phyloP scores from a whole-genome alignment of 768 basidiomycete genomes.

The Kondoa subrosea region DNA sequence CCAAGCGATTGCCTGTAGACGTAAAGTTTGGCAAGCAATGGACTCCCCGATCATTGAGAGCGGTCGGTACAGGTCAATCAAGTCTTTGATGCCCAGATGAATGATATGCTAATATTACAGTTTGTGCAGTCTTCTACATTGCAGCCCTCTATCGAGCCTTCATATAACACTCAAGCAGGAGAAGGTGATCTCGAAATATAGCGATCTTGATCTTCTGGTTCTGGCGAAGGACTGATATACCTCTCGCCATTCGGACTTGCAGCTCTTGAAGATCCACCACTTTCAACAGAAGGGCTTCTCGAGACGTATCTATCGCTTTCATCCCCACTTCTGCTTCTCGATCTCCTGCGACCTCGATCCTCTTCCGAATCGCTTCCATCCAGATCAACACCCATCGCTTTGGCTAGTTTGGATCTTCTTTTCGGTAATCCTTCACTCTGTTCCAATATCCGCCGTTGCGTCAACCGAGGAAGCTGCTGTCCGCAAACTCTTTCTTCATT shows the following conservation, averaged over 20 bases:
- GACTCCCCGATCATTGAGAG: not conserved
- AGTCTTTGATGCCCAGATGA: too few species aligned
- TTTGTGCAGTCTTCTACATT: too few species aligned
- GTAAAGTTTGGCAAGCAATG: not conserved
- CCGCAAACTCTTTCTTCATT: constrained; percentile 88
- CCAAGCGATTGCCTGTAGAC: not conserved
- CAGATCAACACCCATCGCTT: constrained; percentile 43
- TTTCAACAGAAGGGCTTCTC: not conserved
- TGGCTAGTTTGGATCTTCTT: constrained; percentile 66
- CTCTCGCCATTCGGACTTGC: not conserved
- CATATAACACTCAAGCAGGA: not conserved
- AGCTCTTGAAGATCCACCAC: not conserved
- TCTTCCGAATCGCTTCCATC: too few species aligned
- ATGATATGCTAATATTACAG: too few species aligned
- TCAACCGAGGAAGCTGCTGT: constrained; percentile 78
- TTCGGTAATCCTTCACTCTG: constrained; percentile 79
- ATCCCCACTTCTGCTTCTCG: not conserved
- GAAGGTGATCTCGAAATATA: not conserved
- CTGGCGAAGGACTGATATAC: not conserved
- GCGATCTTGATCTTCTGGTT: not conserved
- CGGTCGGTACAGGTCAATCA: not conserved
- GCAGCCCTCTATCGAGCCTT: too few species aligned
- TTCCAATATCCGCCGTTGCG: constrained; percentile 70
- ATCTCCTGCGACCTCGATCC: too few species aligned
- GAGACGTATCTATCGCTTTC: not conserved